Evolutionary conservation across 192 early-diverging fungal genomes (phyloP).

Genomic region (Coemansia brasiliensis): DNA sequence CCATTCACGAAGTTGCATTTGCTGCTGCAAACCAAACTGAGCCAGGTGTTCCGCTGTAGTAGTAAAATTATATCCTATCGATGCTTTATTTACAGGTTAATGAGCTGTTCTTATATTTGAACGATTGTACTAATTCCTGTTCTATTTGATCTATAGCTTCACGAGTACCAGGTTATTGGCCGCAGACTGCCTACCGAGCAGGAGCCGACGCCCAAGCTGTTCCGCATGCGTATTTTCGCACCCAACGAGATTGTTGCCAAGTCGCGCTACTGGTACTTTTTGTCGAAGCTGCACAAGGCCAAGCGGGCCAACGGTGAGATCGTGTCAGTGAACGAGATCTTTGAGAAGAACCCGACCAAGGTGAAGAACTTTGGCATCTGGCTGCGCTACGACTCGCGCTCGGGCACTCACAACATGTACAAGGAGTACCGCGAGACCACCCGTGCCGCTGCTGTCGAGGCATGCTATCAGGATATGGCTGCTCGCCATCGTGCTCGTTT

Average conservation of each 20-base stretch:
- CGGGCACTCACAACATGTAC: slow-evolving; percentile 99
- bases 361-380: slow-evolving; percentile 99
- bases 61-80: too few relatives aligned
- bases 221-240: slow-evolving; percentile 98
- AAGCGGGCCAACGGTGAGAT: slow-evolving; percentile 99
- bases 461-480: slow-evolving; percentile 97
- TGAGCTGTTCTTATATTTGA: too few relatives aligned
- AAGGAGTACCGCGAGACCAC: slow-evolving; percentile 99
- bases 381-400: slow-evolving; percentile 99
- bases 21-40: too few relatives aligned
- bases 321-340: slow-evolving; percentile 95
- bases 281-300: slow-evolving; percentile 98
- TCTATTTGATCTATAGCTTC: slow-evolving; percentile 36
- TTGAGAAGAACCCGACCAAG: slow-evolving; percentile 86
- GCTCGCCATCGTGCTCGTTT: slow-evolving; percentile 98
- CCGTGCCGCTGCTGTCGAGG: slow-evolving; percentile 70
- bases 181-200: slow-evolving; percentile 90
- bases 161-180: slow-evolving; percentile 88
- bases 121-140: background rate
- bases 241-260: slow-evolving; percentile 98
- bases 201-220: slow-evolving; percentile 91
- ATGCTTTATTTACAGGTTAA: too few relatives aligned
- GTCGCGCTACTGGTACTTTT: slow-evolving; percentile 99
- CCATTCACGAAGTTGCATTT: too few relatives aligned
- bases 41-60: too few relatives aligned